Base-by-base conservation (phyloP, 108 stramenopile genomes). In the Nitzschia sp. region DNA sequence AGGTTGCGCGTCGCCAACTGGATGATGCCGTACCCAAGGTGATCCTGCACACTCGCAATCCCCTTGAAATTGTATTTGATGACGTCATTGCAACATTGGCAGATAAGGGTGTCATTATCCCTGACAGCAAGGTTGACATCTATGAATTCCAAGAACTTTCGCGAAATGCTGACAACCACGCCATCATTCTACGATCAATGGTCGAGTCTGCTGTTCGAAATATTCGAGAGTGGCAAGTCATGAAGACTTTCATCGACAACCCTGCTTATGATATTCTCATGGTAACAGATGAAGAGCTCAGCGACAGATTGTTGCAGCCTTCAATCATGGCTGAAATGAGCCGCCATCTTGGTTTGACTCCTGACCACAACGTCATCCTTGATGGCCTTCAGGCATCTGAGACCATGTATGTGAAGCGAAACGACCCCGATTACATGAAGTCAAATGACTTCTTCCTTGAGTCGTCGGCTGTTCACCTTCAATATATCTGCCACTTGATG, bases 371-470 rank as follows among this genome's bases (percentile, higher is more conserved):
- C 36, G 29, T 22, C 3, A 38, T 60, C 36, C 21, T 60, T 11
- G 58, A 60, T 38, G 58, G 58, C 8, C 26, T 60, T 38, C 58
- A 60, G 38, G 58, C 58, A 31, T 35, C 58, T 19, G 58, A 60
- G 30, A 22, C 36, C 30, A 41, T 41, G 33, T 60, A 60, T 21
- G 19, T 22, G 16, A 60, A 35, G 17, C 35, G 36, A 35, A 16
- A 15, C 5, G 38, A 60, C 22, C 58, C 33, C 13, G 36, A 35
- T 23, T 3, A 27, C 36, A 60, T 60, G 8, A 60, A 35, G 58
- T 60, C 58, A 3, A 35, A 31, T n/a, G 58, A 60, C 13, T 60
- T 60, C 58, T 60, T 21, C 35, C 38, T 60, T 32, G 36, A 35
- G 35, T 60, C 26, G 34, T 35, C 58, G 5, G 35, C 35, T 2